Evolutionary conservation across 208 protist genomes (phyloP).

Genomic region (Endotrypanum monterogeii): DNA sequence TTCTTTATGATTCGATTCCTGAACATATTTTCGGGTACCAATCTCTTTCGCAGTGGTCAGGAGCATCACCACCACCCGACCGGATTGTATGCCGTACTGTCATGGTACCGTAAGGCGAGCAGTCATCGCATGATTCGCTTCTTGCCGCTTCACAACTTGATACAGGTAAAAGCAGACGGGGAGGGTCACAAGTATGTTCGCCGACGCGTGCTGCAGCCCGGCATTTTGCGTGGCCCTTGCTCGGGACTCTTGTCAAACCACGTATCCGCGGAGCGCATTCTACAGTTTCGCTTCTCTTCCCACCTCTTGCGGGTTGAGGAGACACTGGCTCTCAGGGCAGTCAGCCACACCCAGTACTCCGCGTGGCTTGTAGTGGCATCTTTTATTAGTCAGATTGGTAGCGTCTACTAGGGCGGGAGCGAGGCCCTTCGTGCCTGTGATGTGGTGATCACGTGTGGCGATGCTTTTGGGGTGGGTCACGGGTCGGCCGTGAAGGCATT

Average conservation of each 20-base stretch:
- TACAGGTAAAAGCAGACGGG: constrained; percentile 42
- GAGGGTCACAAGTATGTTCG: constrained; percentile 50
- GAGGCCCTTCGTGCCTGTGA: background rate
- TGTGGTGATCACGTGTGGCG: background rate
- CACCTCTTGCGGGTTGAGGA: constrained; percentile 45
- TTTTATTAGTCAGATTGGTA: constrained; percentile 58
- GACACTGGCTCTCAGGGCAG: constrained; percentile 48
- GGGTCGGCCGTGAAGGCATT: background rate
- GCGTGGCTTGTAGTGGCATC: constrained; percentile 67
- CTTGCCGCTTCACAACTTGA: constrained; percentile 56
- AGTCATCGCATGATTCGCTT: constrained; percentile 62
- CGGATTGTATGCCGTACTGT: constrained; percentile 44
- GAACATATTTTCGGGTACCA: constrained; percentile 17
- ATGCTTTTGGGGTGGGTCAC: no score
- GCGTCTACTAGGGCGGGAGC: constrained; percentile 1
- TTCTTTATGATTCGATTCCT: constrained; percentile 74
- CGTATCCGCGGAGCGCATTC: constrained; percentile 48
- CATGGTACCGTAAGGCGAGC: constrained; percentile 40
- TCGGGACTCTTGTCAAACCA: constrained; percentile 39
- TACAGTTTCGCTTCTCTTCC: constrained; percentile 60
- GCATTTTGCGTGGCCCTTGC: constrained; percentile 41
- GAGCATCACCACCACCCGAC: background rate
- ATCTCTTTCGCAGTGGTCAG: background rate
- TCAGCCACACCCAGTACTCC: constrained; percentile 48
- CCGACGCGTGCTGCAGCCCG: constrained; percentile 38